Percentiles rank a stretch among this genome's conserved stretches.
These are phyloP conservation scores for Penicillium egyptiacum DNA, from an alignment of 495 filamentous ascomycete genomes.

Conservation along the genomic window DNA sequence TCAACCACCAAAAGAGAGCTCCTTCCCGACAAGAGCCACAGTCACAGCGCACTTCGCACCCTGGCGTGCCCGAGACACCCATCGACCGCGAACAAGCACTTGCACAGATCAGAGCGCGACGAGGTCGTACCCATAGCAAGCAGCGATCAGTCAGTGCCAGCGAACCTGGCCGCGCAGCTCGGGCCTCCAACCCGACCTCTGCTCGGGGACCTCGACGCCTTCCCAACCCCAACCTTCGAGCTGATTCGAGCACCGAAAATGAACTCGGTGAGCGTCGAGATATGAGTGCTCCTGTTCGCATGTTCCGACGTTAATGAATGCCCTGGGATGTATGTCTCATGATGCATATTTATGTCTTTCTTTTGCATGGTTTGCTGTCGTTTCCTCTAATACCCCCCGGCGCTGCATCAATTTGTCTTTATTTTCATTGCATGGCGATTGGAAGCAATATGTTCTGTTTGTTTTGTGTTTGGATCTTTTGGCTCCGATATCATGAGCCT, in stretches of 20 bases:
- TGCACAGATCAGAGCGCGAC: constrained; percentile 51
- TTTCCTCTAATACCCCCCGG: constrained; percentile 29
- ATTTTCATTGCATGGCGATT: constrained; percentile 20
- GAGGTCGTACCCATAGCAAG: constrained; percentile 48
- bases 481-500: constrained; percentile 14
- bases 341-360: constrained; percentile 21
- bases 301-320: constrained; percentile 36
- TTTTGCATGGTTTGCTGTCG: constrained; percentile 18
- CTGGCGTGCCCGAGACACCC: constrained; percentile 39
- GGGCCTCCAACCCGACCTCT: constrained; percentile 28
- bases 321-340: constrained; percentile 5
- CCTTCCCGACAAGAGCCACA: constrained; percentile 33
- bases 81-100: constrained; percentile 53
- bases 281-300: constrained; percentile 42
- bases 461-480: constrained; percentile 9
- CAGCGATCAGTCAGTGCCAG: constrained; percentile 44
- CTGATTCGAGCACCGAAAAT: constrained; percentile 30
- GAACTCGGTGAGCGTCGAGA: constrained; percentile 39
- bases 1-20: constrained; percentile 34
- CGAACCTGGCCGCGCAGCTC: constrained; percentile 35
- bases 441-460: constrained; percentile 7
- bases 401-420: constrained; percentile 26
- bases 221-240: constrained; percentile 41
- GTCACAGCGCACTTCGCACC: constrained; percentile 26
- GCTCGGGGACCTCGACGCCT: constrained; percentile 35